Base-by-base conservation (phyloP, 2,329 filamentous ascomycete genomes). In the Metarhizium guizhouense region DNA sequence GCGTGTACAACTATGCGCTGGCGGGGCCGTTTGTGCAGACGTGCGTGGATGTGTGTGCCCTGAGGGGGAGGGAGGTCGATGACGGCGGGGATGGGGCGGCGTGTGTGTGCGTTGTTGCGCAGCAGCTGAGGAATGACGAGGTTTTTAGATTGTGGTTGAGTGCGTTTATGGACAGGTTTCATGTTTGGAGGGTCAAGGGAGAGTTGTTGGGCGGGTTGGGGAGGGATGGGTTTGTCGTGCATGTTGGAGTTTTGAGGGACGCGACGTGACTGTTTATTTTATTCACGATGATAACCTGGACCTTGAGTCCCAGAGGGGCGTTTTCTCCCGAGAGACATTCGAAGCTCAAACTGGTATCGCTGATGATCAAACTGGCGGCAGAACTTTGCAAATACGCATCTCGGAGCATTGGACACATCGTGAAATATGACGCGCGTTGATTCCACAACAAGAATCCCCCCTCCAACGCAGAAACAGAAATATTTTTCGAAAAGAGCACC, bases 1-100 rank as follows among this genome's bases (percentile, higher is more conserved):
- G 92, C 70, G 87, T 99, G 62, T 99, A 95, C 76, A 99, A 97
- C 71, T 89, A 96, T 61, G 82, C 87, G 2, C 80, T 97, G 3
- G 82, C 97, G 29, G 75, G 81, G 47, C 90, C 92, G 0, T 82
- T 97, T 51, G 88, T 94, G n/a, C 81, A 86, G 63, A 88, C 90
- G 0, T 95, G 89, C 67, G 82, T 77, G 6, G 88, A 95, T 59
- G 78, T 85, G 29, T 95, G 90, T 69, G 73, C 73, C 10, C 70
- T 93, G 16, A 76, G 85, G 38, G 54, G 25, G 34, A 60, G 20
- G 48, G 36, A 29, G 51, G 60, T 49, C 52, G 60, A 63, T 1
- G 52, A 57, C 38, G 55, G 52, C 20, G 59, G 56, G 14, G 54
- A 51, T 8, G 58, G 60, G 8, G 56, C 58, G 18, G 80, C 87